These are phyloP conservation scores for Cochlearia excelsa DNA, from an alignment of 345 rosid species.

Conservation along the genomic window DNA sequence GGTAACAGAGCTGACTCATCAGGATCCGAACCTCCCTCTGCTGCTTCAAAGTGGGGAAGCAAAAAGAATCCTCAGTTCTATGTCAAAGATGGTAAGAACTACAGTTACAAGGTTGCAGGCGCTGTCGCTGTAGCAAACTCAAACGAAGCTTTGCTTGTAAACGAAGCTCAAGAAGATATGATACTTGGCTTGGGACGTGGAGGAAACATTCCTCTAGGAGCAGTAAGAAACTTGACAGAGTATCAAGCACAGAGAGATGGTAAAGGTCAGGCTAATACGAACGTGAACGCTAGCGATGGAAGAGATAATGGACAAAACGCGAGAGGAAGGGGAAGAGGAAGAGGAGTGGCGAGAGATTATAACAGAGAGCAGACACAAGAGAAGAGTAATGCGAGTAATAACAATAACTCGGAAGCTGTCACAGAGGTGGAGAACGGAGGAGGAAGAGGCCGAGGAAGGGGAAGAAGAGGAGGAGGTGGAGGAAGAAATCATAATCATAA, in stretches of 20 bases:
- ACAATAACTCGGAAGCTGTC: constrained; percentile 31
- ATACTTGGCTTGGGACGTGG: constrained; percentile 89
- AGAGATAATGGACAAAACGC: constrained; percentile 36
- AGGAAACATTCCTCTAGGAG: constrained; percentile 80
- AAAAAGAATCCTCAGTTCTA: constrained; percentile 72
- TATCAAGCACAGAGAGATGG: constrained; percentile 35
- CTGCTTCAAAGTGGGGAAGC: constrained; percentile 72
- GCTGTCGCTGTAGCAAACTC: constrained; percentile 75
- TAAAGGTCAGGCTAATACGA: constrained; percentile 28
- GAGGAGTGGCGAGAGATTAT: constrained; percentile 37
- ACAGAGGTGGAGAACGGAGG: constrained; percentile 43
- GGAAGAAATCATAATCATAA: constrained; percentile 55
- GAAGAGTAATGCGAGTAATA: neutral
- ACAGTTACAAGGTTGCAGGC: constrained; percentile 86
- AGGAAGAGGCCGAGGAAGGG: constrained; percentile 55
- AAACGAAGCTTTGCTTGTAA: constrained; percentile 63
- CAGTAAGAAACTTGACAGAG: constrained; percentile 62
- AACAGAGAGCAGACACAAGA: constrained; percentile 27
- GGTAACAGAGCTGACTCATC: constrained; percentile 41
- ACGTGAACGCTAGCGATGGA: constrained; percentile 34
- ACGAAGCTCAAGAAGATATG: constrained; percentile 56
- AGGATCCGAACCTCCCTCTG: constrained; percentile 32
- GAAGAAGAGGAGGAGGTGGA: constrained; percentile 63
- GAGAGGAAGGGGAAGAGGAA: constrained; percentile 53
- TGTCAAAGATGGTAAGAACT: constrained; percentile 94